phyloP scores from a whole-genome alignment of 139 green algal species.

The Micractinium conductrix region DNA sequence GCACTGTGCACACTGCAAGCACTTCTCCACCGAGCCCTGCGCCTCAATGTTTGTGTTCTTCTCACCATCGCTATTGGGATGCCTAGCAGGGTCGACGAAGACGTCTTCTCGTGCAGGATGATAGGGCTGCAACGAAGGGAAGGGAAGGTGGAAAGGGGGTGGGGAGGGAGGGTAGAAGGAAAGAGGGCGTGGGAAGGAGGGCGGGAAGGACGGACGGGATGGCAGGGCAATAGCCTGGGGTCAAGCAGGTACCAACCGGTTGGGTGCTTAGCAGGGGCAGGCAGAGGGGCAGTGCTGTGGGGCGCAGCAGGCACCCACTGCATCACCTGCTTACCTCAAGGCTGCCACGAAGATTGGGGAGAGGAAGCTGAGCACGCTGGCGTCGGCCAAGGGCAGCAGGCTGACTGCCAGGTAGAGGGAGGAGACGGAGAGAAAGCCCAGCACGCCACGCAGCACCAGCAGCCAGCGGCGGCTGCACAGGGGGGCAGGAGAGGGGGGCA shows the following conservation, averaged over 20 bases:
- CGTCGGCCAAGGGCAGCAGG: slow-evolving; percentile 52
- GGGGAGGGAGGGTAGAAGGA: neutral
- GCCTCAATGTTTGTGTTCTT: too few species aligned
- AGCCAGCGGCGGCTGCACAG: slow-evolving; percentile 30
- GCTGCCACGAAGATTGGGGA: slow-evolving; percentile 49
- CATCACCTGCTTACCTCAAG: neutral
- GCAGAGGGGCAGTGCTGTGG: too few species aligned
- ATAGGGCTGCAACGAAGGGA: neutral
- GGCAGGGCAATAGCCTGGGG: neutral
- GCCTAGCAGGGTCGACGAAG: slow-evolving; percentile 7
- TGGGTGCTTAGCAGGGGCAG: neutral
- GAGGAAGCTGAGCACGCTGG: slow-evolving; percentile 53
- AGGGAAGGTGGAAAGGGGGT: neutral
- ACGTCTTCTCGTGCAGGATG: slow-evolving; percentile 1
- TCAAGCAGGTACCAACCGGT: neutral
- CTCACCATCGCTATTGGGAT: slow-evolving; percentile 49
- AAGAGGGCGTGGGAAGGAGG: neutral
- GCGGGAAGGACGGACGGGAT: too few species aligned
- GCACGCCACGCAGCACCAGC: slow-evolving; percentile 38
- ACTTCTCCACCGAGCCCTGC: too few species aligned
- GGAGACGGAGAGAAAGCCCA: slow-evolving; percentile 31
- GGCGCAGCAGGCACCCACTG: too few species aligned
- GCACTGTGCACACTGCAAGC: too few species aligned
- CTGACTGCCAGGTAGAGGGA: slow-evolving; percentile 42
- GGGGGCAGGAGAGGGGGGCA: neutral